A percentile compares a stretch with the other conserved stretches of the same genome.
Conservation (phyloP, 306 rosid species). For the Trifolium pratense region DNA sequence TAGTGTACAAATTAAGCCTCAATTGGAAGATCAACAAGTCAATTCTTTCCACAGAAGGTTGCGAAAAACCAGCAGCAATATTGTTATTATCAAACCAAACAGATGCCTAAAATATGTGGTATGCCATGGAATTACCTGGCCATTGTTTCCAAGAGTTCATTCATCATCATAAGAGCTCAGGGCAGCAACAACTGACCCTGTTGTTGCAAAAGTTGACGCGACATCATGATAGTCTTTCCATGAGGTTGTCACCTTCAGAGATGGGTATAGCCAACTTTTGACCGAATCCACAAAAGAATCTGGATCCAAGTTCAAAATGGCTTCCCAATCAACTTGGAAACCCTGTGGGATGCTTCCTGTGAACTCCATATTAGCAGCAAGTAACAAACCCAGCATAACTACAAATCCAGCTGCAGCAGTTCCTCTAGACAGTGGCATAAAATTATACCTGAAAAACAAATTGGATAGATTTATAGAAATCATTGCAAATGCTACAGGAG, state of each 20-base stretch:
- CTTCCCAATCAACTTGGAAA: conserved; percentile 96
- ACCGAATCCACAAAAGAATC: conserved; percentile 70
- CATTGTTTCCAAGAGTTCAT: conserved; percentile 45
- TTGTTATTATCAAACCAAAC: conserved; percentile 24
- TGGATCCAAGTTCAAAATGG: conserved; percentile 74
- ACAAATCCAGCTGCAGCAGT: conserved; percentile 83
- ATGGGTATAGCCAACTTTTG: conserved; percentile 89
- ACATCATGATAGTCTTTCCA: conserved; percentile 94
- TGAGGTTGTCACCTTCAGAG: conserved; percentile 77
- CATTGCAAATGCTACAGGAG: conserved; percentile 32
- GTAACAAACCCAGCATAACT: conserved; percentile 87
- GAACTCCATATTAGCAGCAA: conserved; percentile 97
- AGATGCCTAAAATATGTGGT: conserved; percentile 12
- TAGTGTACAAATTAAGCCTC: conserved; percentile 25
- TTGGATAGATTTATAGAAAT: conserved; percentile 28
- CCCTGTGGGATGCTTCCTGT: conserved; percentile 81
- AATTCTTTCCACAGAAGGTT: conserved; percentile 32
- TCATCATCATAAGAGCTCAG: conserved; percentile 71
- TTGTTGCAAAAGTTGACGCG: conserved; percentile 70
- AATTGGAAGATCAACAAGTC: conserved; percentile 17
- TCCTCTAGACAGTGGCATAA: conserved; percentile 98
- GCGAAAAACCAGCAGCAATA: conserved; percentile 34
- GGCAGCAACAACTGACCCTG: conserved; percentile 91
- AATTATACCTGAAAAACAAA: conserved; percentile 77
- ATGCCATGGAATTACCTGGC: conserved; percentile 45